These are phyloP conservation scores for Tolypocladium amazonense DNA, from an alignment of 2,329 filamentous ascomycete genomes.

Conservation along the genomic window DNA sequence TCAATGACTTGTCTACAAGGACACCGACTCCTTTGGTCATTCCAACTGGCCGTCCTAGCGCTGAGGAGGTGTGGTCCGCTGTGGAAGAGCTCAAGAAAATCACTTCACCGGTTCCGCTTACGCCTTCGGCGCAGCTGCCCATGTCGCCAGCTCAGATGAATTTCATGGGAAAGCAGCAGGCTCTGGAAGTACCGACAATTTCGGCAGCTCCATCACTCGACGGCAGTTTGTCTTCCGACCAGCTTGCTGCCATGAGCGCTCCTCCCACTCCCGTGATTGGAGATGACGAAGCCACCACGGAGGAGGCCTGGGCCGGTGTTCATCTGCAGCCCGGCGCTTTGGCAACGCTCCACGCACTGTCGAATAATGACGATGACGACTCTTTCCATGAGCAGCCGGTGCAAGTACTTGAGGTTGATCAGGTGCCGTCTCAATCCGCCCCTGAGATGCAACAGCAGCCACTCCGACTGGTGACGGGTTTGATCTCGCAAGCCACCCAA, in stretches of 20 bases:
- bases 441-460: slow-evolving; percentile 40
- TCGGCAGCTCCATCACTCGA: slow-evolving; percentile 83
- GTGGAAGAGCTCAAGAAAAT: slow-evolving; percentile 35
- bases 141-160: slow-evolving; percentile 68
- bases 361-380: slow-evolving; percentile 49
- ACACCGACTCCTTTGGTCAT: slow-evolving; percentile 39
- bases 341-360: slow-evolving; percentile 67
- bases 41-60: slow-evolving; percentile 25
- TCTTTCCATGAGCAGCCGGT: slow-evolving; percentile 33
- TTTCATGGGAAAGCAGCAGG: slow-evolving; percentile 53
- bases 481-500: slow-evolving; percentile 14
- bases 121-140: slow-evolving; percentile 56
- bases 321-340: slow-evolving; percentile 71
- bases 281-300: slow-evolving; percentile 39
- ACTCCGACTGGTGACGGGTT: slow-evolving; percentile 36
- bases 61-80: slow-evolving; percentile 32
- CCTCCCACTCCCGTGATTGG: slow-evolving; percentile 72
- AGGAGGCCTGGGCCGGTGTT: slow-evolving; percentile 60
- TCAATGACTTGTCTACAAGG: slow-evolving; percentile 23
- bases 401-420: slow-evolving; percentile 34
- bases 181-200: slow-evolving; percentile 57
- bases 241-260: slow-evolving; percentile 72
- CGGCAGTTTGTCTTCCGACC: slow-evolving; percentile 80
- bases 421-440: slow-evolving; percentile 9
- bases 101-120: slow-evolving; percentile 49